Percentiles rank a stretch among this genome's conserved stretches.
phyloP scores from a whole-genome alignment of 305 asterid species.

The Fraxinus greggii region DNA sequence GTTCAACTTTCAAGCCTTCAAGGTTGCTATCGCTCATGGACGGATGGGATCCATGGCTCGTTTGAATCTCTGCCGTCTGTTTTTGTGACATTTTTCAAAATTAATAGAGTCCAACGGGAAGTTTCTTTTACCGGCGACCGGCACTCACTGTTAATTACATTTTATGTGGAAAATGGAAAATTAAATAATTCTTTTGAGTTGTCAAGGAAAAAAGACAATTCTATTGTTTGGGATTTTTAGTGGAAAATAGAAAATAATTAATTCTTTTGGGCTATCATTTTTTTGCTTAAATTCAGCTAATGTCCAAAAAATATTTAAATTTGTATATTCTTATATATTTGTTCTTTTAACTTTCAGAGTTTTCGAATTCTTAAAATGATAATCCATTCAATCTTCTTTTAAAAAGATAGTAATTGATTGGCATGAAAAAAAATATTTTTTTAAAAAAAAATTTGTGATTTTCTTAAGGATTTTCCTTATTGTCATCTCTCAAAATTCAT shows the following conservation, averaged over 20 bases:
- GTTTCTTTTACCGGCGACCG: conserved; percentile 5
- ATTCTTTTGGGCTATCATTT: not conserved
- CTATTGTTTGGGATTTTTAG: not conserved
- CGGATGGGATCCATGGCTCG: not conserved
- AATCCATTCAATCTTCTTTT: not conserved
- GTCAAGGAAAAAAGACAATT: not conserved
- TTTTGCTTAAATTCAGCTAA: not conserved
- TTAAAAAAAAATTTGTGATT: not conserved
- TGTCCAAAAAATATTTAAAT: not conserved
- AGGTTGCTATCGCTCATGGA: not conserved
- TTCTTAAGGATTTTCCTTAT: not conserved
- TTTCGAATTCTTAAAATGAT: not conserved
- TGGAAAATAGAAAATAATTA: not conserved
- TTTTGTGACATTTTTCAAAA: not conserved
- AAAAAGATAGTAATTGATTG: not conserved
- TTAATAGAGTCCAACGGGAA: not conserved
- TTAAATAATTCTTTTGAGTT: not conserved
- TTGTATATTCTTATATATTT: no score
- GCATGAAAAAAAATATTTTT: not conserved
- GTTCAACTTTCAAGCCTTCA: not conserved
- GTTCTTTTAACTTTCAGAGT: not conserved
- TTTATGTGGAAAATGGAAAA: not conserved
- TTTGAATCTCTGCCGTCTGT: not conserved
- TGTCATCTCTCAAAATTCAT: not conserved
- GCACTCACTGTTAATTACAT: not conserved